Evolutionary conservation across 176 grass and related monocot genomes (phyloP).

Genomic region (Oryza brachyantha): DNA sequence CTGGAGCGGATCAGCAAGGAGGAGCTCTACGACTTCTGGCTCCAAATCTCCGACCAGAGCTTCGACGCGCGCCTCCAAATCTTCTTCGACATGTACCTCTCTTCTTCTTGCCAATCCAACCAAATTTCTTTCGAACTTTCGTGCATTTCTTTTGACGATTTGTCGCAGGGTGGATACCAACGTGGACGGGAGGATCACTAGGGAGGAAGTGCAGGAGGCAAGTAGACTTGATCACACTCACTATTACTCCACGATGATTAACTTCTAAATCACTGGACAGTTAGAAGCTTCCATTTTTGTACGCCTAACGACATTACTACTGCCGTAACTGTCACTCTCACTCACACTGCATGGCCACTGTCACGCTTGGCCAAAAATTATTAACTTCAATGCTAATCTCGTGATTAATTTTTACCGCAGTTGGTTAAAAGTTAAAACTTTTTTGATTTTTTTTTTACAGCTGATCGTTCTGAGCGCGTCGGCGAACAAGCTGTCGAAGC

Average conservation of each 20-base stretch:
- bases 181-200: slow-evolving; percentile 82
- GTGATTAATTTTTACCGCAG: background rate
- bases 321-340: slow-evolving; percentile 19
- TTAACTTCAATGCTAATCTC: background rate
- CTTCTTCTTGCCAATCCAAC: background rate
- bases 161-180: slow-evolving; percentile 81
- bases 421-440: background rate
- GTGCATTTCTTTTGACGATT: background rate
- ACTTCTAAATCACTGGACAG: background rate
- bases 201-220: slow-evolving; percentile 87
- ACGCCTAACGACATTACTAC: background rate
- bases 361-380: background rate
- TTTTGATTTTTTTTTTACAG: slow-evolving; percentile 27
- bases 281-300: background rate
- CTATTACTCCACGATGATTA: background rate
- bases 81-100: slow-evolving; percentile 94
- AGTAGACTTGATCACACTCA: background rate
- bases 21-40: slow-evolving; percentile 94
- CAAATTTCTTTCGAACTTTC: background rate
- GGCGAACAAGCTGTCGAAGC: slow-evolving; percentile 75
- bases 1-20: slow-evolving; percentile 83
- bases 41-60: slow-evolving; percentile 98
- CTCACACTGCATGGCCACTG: background rate
- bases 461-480: slow-evolving; percentile 75
- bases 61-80: slow-evolving; percentile 96